Conservation (phyloP, 108 stramenopile genomes). For the Pseudonitzschia multistriata region DNA sequence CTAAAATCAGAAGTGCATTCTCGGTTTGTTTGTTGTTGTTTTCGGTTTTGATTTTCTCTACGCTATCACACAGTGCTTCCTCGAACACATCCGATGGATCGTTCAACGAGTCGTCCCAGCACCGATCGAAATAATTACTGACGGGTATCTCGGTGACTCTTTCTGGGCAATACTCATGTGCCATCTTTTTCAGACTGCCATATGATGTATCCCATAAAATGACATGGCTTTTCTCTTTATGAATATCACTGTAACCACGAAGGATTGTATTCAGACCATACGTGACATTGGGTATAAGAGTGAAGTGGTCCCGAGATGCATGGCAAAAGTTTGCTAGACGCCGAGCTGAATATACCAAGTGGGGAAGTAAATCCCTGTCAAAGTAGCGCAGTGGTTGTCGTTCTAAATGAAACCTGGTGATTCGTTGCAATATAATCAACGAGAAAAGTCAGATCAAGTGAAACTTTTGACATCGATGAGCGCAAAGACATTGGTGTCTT, state of each 20-base stretch:
- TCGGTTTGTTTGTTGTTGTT: constrained; percentile 3
- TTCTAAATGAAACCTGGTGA: constrained; percentile 41
- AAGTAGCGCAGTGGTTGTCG: constrained; percentile 69
- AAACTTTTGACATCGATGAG: too few relatives aligned
- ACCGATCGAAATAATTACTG: constrained; percentile 24
- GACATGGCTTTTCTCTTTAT: constrained; percentile 30
- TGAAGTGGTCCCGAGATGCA: constrained; percentile 23
- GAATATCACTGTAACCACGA: constrained; percentile 45
- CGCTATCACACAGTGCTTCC: constrained; percentile 15
- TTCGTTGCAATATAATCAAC: neutral
- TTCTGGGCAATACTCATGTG: constrained; percentile 40
- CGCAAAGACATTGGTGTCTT: too few relatives aligned
- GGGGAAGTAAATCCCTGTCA: constrained; percentile 69
- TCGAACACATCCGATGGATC: constrained; percentile 20
- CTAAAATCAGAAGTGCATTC: constrained; percentile 55
- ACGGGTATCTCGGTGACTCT: constrained; percentile 63
- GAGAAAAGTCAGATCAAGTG: too few relatives aligned
- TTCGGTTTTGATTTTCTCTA: neutral
- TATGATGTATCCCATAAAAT: constrained; percentile 72
- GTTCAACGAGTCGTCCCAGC: neutral
- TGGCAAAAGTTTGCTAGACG: constrained; percentile 50
- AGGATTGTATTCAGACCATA: constrained; percentile 64
- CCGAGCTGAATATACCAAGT: constrained; percentile 56
- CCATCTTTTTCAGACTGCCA: constrained; percentile 76
- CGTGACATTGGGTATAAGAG: constrained; percentile 50